Base-by-base conservation (phyloP, 352 stramenopile species). In the Phytophthora hibernalis region DNA sequence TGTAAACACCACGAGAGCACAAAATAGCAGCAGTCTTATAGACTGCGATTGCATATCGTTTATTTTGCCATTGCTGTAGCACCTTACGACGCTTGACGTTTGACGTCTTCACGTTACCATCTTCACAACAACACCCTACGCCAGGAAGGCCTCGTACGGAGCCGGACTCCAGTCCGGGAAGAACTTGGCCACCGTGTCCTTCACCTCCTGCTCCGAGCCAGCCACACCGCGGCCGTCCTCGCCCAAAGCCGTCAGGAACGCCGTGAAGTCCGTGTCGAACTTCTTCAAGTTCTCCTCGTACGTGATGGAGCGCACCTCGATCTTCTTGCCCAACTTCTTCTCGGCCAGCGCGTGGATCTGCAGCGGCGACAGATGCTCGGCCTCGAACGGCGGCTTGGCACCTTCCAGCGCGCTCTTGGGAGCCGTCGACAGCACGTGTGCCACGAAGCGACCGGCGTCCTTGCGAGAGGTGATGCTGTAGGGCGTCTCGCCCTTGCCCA, bases 281-380 rank as follows among this genome's bases (percentile, higher is more conserved):
- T 61, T 65, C 42, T 55, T 56, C 65, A 62, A 57, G 65, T 69
- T 69, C 45, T 68, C 53, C 38, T 68, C 59, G 42, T 56, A 65
- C 26, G 61, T 48, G 16, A 69, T 50, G 48, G 37, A 43, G 57
- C 43, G 53, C 52, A 73, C 30, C 26, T 65, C 53, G 33, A 73
- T 58, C 53, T 68, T 73, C 58, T 69, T 73, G 58, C 28, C 26
- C 6, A 74, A 20, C 54, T 69, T 73, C 52, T 73, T 64, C 65
- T 65, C 54, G 1, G 26, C 54, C 13, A 70, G 42, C n/a, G 40
- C 59, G 18, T 26, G 40, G 50, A 69, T 61, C 53, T 69, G 57
- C 33, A 74, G 50, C 35, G 59, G 47, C 30, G 58, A 53, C 47
- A 65, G 53, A 35, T 59, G 65, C 28, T 69, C 53, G n/a, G 44